phyloP scores from a whole-genome alignment of 805 yeast genomes.

The Candida peoriensis region DNA sequence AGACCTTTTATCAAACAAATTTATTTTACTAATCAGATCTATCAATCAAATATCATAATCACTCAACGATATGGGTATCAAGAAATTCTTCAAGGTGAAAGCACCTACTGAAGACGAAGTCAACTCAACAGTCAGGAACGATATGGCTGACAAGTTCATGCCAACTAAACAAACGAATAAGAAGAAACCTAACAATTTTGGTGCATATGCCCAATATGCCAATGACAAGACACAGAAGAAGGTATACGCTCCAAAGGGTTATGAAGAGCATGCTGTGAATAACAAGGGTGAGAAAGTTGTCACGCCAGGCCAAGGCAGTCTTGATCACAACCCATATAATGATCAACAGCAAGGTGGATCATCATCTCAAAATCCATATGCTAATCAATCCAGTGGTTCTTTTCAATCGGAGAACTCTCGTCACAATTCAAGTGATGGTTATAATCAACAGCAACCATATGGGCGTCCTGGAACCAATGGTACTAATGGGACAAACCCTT shows the following conservation, averaged over 20 bases:
- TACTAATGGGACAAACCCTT: constrained; percentile 1
- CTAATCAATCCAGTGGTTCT: constrained; percentile 4
- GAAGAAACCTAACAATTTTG: constrained; percentile 35
- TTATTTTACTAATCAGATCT: too few relatives aligned
- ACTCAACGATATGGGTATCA: constrained; percentile 50
- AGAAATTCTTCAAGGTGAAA: constrained; percentile 38
- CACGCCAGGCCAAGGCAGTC: not conserved
- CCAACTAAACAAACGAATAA: constrained; percentile 25
- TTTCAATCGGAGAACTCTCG: constrained; percentile 7
- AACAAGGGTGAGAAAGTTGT: constrained; percentile 4
- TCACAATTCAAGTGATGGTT: constrained; percentile 1
- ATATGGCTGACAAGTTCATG: constrained; percentile 39
- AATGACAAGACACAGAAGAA: constrained; percentile 32
- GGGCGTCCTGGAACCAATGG: constrained; percentile 1
- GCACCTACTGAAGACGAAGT: constrained; percentile 43
- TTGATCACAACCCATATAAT: constrained; percentile 2
- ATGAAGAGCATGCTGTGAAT: constrained; percentile 26
- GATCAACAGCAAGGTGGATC: too few relatives aligned
- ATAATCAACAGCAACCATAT: constrained; percentile 11
- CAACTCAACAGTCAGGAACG: constrained; percentile 35
- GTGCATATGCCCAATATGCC: constrained; percentile 45
- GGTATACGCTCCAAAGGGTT: constrained; percentile 36
- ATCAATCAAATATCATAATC: too few relatives aligned
- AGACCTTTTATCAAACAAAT: too few relatives aligned
- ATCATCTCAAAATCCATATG: constrained; percentile 20